Evolutionary conservation across 2,329 filamentous ascomycete genomes (phyloP).

Genomic region (Ceratocystis papillata): DNA sequence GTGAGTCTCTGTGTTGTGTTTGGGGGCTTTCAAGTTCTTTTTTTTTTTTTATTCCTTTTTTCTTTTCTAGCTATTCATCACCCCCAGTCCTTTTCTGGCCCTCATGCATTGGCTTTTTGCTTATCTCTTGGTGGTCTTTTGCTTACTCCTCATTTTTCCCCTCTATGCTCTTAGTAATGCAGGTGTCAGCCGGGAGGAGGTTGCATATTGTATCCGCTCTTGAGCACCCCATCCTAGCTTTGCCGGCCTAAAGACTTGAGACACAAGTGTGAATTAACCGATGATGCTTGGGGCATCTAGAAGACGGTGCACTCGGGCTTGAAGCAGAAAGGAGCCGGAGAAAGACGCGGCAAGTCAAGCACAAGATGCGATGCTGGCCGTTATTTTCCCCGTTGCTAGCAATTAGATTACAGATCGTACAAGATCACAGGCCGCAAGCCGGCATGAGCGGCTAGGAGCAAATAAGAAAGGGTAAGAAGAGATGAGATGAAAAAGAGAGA

Average conservation of each 20-base stretch:
- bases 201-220: not conserved
- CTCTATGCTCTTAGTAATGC: not conserved
- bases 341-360: not conserved
- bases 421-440: not conserved
- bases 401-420: not conserved
- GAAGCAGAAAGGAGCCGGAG: not conserved
- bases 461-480: not conserved
- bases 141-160: not conserved
- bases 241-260: not conserved
- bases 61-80: not conserved
- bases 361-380: not conserved
- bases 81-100: not conserved
- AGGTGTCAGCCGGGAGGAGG: no score
- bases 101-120: not conserved
- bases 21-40: not conserved
- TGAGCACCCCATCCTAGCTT: not conserved
- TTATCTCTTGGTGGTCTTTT: not conserved
- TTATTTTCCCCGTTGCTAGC: not conserved
- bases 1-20: no score
- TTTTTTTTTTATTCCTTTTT: not conserved
- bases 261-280: not conserved
- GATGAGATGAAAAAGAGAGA: conserved; percentile 2
- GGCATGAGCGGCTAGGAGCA: not conserved
- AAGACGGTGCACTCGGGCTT: not conserved
- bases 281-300: not conserved